Conservation (phyloP, 1,284 basidiomycete genomes). For the Rhodotorula sp. region DNA sequence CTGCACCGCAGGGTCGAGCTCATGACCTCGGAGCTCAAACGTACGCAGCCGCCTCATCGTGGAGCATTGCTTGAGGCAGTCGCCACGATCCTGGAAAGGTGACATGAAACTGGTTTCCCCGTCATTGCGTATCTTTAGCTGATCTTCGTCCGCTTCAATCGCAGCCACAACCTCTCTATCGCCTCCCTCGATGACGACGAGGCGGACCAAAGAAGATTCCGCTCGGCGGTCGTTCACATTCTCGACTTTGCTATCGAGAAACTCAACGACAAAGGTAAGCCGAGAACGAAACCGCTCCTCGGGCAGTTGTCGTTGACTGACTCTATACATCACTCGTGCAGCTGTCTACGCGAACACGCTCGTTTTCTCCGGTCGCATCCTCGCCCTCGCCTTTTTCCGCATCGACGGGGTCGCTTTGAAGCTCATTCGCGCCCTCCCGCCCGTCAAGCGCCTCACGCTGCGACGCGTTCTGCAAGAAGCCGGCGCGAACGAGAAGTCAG, state of each 20-base stretch:
- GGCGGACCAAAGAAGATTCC: conserved; percentile 47
- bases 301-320: background rate
- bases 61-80: conserved; percentile 55
- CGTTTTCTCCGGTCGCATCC: conserved; percentile 54
- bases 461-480: conserved; percentile 47
- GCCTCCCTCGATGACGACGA: conserved; percentile 47
- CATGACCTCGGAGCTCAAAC: conserved; percentile 36
- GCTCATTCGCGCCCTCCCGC: conserved; percentile 53
- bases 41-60: conserved; percentile 50
- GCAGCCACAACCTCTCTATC: conserved; percentile 50
- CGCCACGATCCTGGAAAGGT: conserved; percentile 53
- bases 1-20: conserved; percentile 16
- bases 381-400: conserved; percentile 56
- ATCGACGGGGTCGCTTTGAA: conserved; percentile 55
- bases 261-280: conserved; percentile 53
- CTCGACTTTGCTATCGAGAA: conserved; percentile 56
- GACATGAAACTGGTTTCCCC: conserved; percentile 8
- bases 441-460: conserved; percentile 51
- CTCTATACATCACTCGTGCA: background rate
- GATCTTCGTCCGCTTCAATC: background rate
- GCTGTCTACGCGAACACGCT: conserved; percentile 57
- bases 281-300: background rate
- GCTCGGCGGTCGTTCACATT: conserved; percentile 50
- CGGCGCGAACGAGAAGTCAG: conserved; percentile 35
- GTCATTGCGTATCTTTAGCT: background rate